Evolutionary conservation across 2,329 filamentous ascomycete species (phyloP).

Genomic region (Stachybotrys echinatus): DNA sequence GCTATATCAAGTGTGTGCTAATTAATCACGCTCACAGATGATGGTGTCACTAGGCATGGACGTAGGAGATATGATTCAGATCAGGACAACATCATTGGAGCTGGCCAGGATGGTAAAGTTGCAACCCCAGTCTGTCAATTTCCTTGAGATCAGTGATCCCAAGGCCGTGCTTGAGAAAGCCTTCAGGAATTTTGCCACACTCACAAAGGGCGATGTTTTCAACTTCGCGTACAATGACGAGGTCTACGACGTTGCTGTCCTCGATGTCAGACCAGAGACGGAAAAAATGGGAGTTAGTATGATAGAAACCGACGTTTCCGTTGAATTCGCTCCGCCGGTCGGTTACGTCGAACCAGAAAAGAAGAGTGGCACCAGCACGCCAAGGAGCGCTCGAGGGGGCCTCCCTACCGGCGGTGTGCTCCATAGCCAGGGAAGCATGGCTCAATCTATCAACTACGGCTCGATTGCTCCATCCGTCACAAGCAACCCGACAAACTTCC

Average conservation of each 20-base stretch:
- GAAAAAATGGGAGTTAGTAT: slow-evolving; percentile 86
- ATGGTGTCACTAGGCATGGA: slow-evolving; percentile 90
- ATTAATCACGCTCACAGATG: slow-evolving; percentile 52
- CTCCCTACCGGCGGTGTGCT: slow-evolving; percentile 68
- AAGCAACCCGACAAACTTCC: slow-evolving; percentile 71
- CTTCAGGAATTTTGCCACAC: slow-evolving; percentile 90
- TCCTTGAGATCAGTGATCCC: slow-evolving; percentile 94
- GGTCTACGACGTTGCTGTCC: slow-evolving; percentile 84
- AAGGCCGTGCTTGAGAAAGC: slow-evolving; percentile 96
- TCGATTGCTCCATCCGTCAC: slow-evolving; percentile 77
- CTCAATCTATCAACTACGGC: slow-evolving; percentile 94
- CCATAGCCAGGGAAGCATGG: slow-evolving; percentile 88
- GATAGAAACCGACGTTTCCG: slow-evolving; percentile 91
- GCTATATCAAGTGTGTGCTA: neutral
- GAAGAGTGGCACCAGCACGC: slow-evolving; percentile 79
- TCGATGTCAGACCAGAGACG: slow-evolving; percentile 85
- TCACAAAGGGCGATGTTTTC: slow-evolving; percentile 92
- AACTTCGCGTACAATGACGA: slow-evolving; percentile 96
- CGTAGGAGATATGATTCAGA: slow-evolving; percentile 88
- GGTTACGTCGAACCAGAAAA: slow-evolving; percentile 87
- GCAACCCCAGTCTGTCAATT: slow-evolving; percentile 86
- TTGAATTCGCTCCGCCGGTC: slow-evolving; percentile 91
- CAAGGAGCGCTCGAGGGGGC: slow-evolving; percentile 60
- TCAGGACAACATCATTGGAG: slow-evolving; percentile 90
- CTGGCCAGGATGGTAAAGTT: slow-evolving; percentile 92